Evolutionary conservation across 2,329 filamentous ascomycete genomes (phyloP), one percentile per base, ranked within the genome.

Genomic region (Epichloe festucae): DNA sequence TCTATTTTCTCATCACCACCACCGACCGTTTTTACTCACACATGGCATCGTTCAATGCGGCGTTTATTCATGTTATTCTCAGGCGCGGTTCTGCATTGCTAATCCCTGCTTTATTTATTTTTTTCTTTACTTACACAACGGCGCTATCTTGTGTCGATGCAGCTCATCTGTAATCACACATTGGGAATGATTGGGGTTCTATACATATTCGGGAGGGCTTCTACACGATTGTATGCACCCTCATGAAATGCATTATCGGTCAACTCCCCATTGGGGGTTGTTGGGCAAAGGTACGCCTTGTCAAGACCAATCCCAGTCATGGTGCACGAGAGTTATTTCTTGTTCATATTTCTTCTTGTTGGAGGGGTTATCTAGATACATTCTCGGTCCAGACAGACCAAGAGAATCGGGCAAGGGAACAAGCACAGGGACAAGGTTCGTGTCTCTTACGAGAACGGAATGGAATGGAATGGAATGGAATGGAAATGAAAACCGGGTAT

Each of bases 161-260:
- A 51, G 49, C 23, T 8, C n/a, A 35, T 38, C 31, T 39, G 39
- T 27, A 23, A 27, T 50, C 48, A 45, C 41, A 50, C 31, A 34
- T n/a, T 17, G 12, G 43, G 27, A 27, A 41, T 8, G 12, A n/a
- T 27, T 19, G 5, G 48, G 41, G 34, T 31, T 12, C 12, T 23
- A 45, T 23, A 48, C 45, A 34, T 34, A 27, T 36, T 48, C 34
- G 51, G 40, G 45, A 41, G 39, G 48, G 48, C 40, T 34, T 41
- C 21, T 50, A 53, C 48, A 48, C 40, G 52, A 38, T 51, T 46
- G 21, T 38, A 27, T 21, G 52, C 52, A 40, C 48, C 41, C 48
- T 51, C 39, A 58, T 27, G 31, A 48, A 11, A 21, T 21, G 27
- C 39, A 12, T 34, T 45, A 43, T 23, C 11, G n/a, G 41, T 17